A percentile compares a stretch with the other conserved stretches of the same genome.
Conservation (phyloP, 1,284 basidiomycete genomes). For the Tylopilus orsonianus region DNA sequence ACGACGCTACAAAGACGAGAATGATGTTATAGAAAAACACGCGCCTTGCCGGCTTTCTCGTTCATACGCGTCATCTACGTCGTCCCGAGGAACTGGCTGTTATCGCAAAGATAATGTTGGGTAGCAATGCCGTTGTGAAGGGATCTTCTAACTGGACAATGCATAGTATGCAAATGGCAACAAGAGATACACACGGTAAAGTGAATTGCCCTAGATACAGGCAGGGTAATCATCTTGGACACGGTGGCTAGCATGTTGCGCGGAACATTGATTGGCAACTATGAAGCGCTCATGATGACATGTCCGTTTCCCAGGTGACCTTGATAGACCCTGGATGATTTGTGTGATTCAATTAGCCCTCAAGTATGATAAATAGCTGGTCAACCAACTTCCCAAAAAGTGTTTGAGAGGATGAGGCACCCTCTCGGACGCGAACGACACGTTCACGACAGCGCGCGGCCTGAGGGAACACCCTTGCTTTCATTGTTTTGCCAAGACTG, state of each 20-base stretch:
- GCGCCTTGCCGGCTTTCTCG: too few relatives aligned
- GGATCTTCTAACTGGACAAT: neutral
- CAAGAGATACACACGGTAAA: too few relatives aligned
- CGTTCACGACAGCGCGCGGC: neutral
- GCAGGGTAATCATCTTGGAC: too few relatives aligned
- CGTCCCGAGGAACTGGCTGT: neutral
- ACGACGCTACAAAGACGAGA: slow-evolving; percentile 2
- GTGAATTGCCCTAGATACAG: too few relatives aligned
- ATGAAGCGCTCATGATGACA: slow-evolving; percentile 1
- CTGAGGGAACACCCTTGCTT: too few relatives aligned
- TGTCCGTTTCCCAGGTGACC: slow-evolving; percentile 3
- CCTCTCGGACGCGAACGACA: neutral
- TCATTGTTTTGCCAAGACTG: too few relatives aligned
- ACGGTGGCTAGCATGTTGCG: too few relatives aligned
- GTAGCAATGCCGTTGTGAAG: neutral
- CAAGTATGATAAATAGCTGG: neutral
- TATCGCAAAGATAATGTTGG: slow-evolving; percentile 11
- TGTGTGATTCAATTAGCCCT: neutral
- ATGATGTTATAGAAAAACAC: neutral
- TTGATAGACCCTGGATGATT: slow-evolving; percentile 2
- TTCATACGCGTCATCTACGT: too few relatives aligned
- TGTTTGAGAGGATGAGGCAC: neutral
- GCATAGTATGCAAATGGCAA: too few relatives aligned
- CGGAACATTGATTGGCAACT: too few relatives aligned
- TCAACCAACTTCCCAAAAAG: neutral